Base-by-base conservation (phyloP, 108 stramenopile species). In the Epithemia pelagica region DNA sequence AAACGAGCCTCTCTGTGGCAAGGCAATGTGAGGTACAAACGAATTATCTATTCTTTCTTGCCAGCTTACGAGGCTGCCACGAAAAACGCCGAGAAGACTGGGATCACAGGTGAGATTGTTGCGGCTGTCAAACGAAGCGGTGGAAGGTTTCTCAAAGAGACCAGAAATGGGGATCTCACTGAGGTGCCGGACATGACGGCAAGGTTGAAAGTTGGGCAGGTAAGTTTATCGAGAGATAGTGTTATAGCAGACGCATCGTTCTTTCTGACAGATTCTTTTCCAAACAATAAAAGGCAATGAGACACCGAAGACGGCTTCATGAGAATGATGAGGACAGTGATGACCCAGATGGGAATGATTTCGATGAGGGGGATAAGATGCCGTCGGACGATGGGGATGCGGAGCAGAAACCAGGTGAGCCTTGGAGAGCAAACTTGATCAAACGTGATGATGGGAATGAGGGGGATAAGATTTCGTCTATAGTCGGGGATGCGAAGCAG, bases 91-190 rank as follows among this genome's bases (percentile, higher is more conserved):
- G 74, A 78, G 66, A 92, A 87, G 74, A 84, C 90, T 5, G 60
- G 62, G 52, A 92, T 92, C 37, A 84, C 90, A 22, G 82, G 76
- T 25, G 75, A 75, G 26, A 92, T 92, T 52, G 87, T 92, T 29
- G 74, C 72, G 24, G 74, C 76, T 52, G 76, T 92, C 52, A 79
- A 84, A 28, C 58, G 69, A 8, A 76, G 58, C 56, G 75, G 80
- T 27, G 90, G 90, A 1, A 79, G 86, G 5, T 92, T 92, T 73
- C 77, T 92, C 58, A 89, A 84, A 74, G 85, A 83, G 65, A 73
- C 77, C 30, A 21, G 33, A 7, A 30, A 37, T 30, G 37, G 37
- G 37, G 37, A 46, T 5, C 37, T 46, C 15, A 10, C 37, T 15
- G 37, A 46, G 37, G 37, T 46, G 37, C 15, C 37, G 10, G 37